These are phyloP conservation scores for Phoma sp. DNA, from an alignment of 2,329 filamentous ascomycete genomes.

Conservation along the genomic window DNA sequence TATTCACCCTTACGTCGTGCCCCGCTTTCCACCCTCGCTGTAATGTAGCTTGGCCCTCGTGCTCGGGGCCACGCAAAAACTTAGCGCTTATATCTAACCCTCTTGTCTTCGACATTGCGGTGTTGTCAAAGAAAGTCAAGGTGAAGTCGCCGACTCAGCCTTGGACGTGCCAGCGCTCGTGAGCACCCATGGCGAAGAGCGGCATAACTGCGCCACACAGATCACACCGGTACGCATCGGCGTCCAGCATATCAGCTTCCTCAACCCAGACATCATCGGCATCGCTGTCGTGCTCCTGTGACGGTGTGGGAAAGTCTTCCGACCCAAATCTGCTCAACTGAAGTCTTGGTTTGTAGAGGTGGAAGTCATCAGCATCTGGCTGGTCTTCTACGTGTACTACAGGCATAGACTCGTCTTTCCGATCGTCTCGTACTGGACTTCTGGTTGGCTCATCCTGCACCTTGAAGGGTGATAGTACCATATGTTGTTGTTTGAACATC, in stretches of 20 bases:
- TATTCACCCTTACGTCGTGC: conserved; percentile 3
- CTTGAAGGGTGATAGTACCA: conserved; percentile 60
- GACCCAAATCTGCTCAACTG: conserved; percentile 29
- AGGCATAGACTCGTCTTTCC: no score
- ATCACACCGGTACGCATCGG: conserved; percentile 50
- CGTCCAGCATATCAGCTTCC: conserved; percentile 41
- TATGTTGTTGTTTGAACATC: conserved; percentile 82
- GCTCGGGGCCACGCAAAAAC: neutral
- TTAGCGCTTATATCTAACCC: conserved; percentile 1
- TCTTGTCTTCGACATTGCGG: neutral
- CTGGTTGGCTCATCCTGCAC: neutral
- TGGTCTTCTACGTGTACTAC: neutral
- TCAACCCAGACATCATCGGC: conserved; percentile 34
- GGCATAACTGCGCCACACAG: conserved; percentile 63
- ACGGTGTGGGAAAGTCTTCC: conserved; percentile 39
- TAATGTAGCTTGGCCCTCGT: neutral
- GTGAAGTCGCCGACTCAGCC: conserved; percentile 24
- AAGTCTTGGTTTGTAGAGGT: neutral
- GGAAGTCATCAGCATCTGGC: neutral
- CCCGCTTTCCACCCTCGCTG: neutral
- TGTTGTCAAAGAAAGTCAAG: neutral
- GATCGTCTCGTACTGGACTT: no score
- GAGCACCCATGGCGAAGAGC: conserved; percentile 64
- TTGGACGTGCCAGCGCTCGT: conserved; percentile 59
- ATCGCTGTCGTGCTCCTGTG: conserved; percentile 26